phyloP scores from a whole-genome alignment of 2,329 filamentous ascomycete genomes.

The Penicillium thymicola region DNA sequence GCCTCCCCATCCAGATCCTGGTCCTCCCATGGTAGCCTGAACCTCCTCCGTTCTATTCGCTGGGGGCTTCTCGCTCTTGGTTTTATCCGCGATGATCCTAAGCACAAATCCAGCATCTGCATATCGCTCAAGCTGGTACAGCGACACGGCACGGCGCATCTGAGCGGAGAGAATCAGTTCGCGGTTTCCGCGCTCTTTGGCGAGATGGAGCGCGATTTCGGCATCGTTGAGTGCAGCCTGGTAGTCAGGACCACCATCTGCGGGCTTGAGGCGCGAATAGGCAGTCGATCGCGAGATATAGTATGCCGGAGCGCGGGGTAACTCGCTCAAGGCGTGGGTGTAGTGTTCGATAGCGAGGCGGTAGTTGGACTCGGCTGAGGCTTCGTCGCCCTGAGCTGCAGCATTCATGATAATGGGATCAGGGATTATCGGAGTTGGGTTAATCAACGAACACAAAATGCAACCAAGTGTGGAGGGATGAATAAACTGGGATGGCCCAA shows the following conservation, averaged over 20 bases:
- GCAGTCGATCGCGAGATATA: constrained; percentile 79
- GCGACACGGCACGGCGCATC: constrained; percentile 70
- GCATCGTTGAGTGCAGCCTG: constrained; percentile 64
- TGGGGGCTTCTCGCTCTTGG: constrained; percentile 47
- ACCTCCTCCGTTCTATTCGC: constrained; percentile 28
- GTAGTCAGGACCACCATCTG: constrained; percentile 43
- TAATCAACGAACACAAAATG: background rate
- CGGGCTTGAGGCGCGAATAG: constrained; percentile 60
- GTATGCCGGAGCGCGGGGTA: constrained; percentile 69
- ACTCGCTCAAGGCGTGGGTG: constrained; percentile 61
- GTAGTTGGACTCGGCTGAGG: constrained; percentile 63
- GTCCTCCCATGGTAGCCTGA: constrained; percentile 27
- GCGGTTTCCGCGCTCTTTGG: constrained; percentile 66
- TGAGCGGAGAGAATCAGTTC: constrained; percentile 78
- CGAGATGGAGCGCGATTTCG: constrained; percentile 61
- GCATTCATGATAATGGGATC: constrained; percentile 46
- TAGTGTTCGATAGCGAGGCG: constrained; percentile 65
- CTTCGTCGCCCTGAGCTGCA: constrained; percentile 56
- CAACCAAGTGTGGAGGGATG: background rate
- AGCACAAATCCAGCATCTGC: constrained; percentile 74
- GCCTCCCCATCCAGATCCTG: constrained; percentile 6
- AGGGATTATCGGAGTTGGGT: too few relatives aligned
- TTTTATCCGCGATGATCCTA: constrained; percentile 50
- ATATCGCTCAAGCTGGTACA: constrained; percentile 67
- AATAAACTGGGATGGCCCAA: background rate